These are phyloP conservation scores for Malus asiatica DNA, from an alignment of 306 rosid genomes.

Conservation along the genomic window DNA sequence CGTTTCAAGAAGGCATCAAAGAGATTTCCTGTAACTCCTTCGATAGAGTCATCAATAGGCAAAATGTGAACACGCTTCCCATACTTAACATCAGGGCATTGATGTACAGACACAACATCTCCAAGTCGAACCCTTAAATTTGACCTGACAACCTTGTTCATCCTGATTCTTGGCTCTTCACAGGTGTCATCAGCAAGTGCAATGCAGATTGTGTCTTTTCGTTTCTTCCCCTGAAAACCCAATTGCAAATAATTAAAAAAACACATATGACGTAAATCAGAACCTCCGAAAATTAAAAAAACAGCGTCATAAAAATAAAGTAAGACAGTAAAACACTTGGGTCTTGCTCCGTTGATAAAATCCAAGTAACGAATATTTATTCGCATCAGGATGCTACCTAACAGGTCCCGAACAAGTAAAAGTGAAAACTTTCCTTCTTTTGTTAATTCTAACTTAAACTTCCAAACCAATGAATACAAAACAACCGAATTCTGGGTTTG, in stretches of 20 bases:
- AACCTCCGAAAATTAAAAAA: background rate
- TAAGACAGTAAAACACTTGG: background rate
- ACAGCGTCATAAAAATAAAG: background rate
- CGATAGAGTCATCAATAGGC: slow-evolving; percentile 45
- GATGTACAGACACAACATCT: slow-evolving; percentile 55
- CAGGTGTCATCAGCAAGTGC: slow-evolving; percentile 44
- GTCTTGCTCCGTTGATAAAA: background rate
- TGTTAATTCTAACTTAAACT: background rate
- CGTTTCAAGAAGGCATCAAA: slow-evolving; percentile 56
- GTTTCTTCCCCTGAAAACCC: slow-evolving; percentile 44
- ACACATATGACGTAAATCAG: background rate
- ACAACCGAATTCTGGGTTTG: background rate
- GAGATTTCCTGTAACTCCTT: slow-evolving; percentile 47
- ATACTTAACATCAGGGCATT: slow-evolving; percentile 47
- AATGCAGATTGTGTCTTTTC: slow-evolving; percentile 48
- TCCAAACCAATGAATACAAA: background rate
- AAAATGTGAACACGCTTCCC: slow-evolving; percentile 45
- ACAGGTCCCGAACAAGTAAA: background rate
- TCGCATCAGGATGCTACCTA: background rate
- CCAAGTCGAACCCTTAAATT: slow-evolving; percentile 53
- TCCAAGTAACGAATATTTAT: background rate
- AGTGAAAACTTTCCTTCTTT: background rate
- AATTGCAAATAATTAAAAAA: background rate
- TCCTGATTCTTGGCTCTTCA: slow-evolving; percentile 42
- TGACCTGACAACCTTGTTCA: slow-evolving; percentile 51